These are phyloP conservation scores for Claviceps spartinae DNA, from an alignment of 2,329 filamentous ascomycete genomes.

Conservation along the genomic window DNA sequence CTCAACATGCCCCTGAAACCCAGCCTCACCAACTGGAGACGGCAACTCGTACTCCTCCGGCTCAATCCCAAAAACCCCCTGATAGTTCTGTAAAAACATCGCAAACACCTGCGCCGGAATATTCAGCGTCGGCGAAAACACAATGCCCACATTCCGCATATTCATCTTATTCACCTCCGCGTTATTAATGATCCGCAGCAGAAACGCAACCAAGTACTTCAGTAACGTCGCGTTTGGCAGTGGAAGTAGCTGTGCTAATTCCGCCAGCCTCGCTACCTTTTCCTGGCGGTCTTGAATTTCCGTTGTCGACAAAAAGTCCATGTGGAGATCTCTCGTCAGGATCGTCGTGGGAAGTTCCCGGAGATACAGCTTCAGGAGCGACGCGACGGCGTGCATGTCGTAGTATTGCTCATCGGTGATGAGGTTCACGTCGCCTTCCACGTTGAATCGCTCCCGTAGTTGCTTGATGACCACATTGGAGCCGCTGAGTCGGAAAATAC, in stretches of 20 bases:
- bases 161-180: conserved; percentile 94
- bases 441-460: conserved; percentile 85
- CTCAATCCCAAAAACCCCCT: conserved; percentile 65
- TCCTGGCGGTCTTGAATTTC: conserved; percentile 63
- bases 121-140: conserved; percentile 93
- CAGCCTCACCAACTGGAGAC: conserved; percentile 26
- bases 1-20: conserved; percentile 19
- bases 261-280: conserved; percentile 64
- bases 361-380: conserved; percentile 84
- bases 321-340: conserved; percentile 76
- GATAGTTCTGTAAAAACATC: conserved; percentile 82
- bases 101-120: conserved; percentile 92
- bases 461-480: conserved; percentile 89
- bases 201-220: conserved; percentile 71
- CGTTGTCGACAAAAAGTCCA: conserved; percentile 74
- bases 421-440: conserved; percentile 80
- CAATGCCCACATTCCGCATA: conserved; percentile 90
- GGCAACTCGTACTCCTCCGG: conserved; percentile 50
- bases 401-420: conserved; percentile 73
- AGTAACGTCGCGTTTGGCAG: conserved; percentile 68
- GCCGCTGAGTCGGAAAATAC: conserved; percentile 93
- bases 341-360: conserved; percentile 86
- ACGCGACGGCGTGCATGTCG: conserved; percentile 92
- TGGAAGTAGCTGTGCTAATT: conserved; percentile 69
- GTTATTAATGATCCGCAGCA: conserved; percentile 88